These are phyloP conservation scores for Tolypocladium endophyticum DNA, from an alignment of 2,329 filamentous ascomycete species.

Conservation along the genomic window DNA sequence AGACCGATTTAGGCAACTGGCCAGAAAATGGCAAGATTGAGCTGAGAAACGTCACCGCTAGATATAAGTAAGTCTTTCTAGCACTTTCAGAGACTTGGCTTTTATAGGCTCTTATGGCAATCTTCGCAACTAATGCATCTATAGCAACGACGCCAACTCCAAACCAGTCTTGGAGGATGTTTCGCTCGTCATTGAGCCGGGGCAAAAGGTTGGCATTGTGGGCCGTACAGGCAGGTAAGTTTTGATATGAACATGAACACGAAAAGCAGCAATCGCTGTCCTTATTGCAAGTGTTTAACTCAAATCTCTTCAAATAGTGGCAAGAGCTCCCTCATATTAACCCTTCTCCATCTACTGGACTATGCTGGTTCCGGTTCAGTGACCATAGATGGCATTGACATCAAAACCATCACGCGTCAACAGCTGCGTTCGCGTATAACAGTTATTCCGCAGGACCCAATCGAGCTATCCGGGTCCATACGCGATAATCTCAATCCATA, in stretches of 20 bases:
- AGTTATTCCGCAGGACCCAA: slow-evolving; percentile 39
- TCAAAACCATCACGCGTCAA: slow-evolving; percentile 25
- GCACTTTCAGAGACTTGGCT: background rate
- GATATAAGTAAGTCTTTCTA: slow-evolving; percentile 10
- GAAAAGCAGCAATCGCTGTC: background rate
- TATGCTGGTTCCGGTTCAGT: slow-evolving; percentile 8
- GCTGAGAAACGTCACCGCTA: slow-evolving; percentile 14
- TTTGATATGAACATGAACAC: background rate
- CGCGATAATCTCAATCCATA: slow-evolving; percentile 25
- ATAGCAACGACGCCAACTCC: slow-evolving; percentile 7
- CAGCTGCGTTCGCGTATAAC: slow-evolving; percentile 34
- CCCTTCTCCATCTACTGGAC: slow-evolving; percentile 28
- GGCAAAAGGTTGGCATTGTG: slow-evolving; percentile 17
- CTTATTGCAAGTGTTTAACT: background rate
- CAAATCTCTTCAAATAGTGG: slow-evolving; percentile 15
- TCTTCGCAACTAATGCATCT: background rate
- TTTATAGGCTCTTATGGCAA: too few species aligned
- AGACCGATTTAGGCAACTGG: slow-evolving; percentile 9
- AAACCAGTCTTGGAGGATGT: slow-evolving; percentile 4
- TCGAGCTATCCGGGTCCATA: slow-evolving; percentile 30
- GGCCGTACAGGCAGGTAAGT: slow-evolving; percentile 15
- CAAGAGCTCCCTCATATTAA: slow-evolving; percentile 29
- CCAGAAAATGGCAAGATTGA: slow-evolving; percentile 14
- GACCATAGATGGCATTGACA: slow-evolving; percentile 27
- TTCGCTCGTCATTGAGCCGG: slow-evolving; percentile 4